Conservation (phyloP, 2,329 filamentous ascomycete species). For the Colletotrichum liriopes region DNA sequence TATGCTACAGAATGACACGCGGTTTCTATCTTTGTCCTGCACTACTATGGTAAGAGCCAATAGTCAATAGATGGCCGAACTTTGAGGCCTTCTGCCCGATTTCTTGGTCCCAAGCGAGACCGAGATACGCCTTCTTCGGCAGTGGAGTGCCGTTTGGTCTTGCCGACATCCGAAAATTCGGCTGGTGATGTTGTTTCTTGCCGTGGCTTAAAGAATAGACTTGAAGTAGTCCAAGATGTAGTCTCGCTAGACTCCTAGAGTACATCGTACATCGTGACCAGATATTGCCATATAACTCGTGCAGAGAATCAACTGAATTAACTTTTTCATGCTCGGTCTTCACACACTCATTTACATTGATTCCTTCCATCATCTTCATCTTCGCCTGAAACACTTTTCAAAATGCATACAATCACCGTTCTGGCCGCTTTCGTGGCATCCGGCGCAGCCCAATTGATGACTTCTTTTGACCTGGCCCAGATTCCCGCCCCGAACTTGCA, state of each 20-base stretch:
- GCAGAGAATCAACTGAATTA: not conserved
- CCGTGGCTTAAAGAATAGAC: not conserved
- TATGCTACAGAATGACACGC: not conserved
- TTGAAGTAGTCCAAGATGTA: not conserved
- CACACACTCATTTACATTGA: not conserved
- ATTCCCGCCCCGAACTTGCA: constrained; percentile 13
- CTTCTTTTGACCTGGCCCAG: constrained; percentile 8
- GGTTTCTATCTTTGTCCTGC: not conserved
- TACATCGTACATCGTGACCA: not conserved
- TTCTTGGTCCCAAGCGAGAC: not conserved
- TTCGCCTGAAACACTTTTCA: not conserved
- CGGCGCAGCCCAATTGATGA: constrained; percentile 8
- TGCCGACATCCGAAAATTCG: not conserved
- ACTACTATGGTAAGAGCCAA: not conserved
- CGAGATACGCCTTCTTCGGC: not conserved
- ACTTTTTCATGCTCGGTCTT: not conserved
- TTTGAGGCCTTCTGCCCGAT: not conserved
- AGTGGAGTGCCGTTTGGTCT: not conserved
- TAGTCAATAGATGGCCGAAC: not conserved
- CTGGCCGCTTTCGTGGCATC: constrained; percentile 7
- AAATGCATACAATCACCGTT: not conserved
- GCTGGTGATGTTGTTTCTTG: not conserved
- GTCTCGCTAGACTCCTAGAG: not conserved
- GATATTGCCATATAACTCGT: not conserved
- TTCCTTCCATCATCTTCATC: not conserved